phyloP scores from a whole-genome alignment of 1,284 basidiomycete species.

The Microbotryum intermedium region DNA sequence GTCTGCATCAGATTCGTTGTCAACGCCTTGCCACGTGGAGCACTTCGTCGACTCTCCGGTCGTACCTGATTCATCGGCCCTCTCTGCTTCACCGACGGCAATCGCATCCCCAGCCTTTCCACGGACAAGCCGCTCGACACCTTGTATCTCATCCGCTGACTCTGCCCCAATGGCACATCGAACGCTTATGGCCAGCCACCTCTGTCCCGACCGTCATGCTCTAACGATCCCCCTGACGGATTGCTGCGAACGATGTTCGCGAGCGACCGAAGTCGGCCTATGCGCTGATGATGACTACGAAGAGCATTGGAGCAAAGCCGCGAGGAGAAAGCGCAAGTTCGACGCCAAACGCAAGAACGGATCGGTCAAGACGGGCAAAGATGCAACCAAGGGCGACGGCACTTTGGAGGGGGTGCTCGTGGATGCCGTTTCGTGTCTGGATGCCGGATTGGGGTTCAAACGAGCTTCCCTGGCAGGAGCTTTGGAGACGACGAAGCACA shows the following conservation, averaged over 20 bases:
- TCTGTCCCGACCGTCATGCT: background rate
- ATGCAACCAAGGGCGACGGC: too few species aligned
- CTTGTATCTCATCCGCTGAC: too few species aligned
- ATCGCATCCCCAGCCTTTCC: conserved; percentile 1
- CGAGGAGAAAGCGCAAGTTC: background rate
- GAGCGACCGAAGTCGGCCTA: conserved; percentile 6
- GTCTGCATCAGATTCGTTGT: background rate
- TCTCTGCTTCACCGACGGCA: background rate
- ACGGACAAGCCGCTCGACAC: background rate
- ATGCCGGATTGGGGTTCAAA: too few species aligned
- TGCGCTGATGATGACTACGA: background rate
- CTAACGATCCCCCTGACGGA: conserved; percentile 4
- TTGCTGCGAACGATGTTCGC: conserved; percentile 6
- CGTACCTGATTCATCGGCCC: background rate
- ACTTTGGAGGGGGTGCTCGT: too few species aligned
- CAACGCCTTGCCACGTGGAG: background rate
- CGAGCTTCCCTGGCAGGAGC: too few species aligned
- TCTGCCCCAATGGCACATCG: too few species aligned
- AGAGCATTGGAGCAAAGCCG: conserved; percentile 1
- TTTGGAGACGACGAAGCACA: too few species aligned
- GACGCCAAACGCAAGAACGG: too few species aligned
- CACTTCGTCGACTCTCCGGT: background rate
- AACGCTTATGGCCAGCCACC: background rate
- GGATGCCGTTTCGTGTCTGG: too few species aligned
- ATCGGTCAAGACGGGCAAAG: too few species aligned